phyloP scores from a whole-genome alignment of 129 eudicot species.

The Lonicera japonica region DNA sequence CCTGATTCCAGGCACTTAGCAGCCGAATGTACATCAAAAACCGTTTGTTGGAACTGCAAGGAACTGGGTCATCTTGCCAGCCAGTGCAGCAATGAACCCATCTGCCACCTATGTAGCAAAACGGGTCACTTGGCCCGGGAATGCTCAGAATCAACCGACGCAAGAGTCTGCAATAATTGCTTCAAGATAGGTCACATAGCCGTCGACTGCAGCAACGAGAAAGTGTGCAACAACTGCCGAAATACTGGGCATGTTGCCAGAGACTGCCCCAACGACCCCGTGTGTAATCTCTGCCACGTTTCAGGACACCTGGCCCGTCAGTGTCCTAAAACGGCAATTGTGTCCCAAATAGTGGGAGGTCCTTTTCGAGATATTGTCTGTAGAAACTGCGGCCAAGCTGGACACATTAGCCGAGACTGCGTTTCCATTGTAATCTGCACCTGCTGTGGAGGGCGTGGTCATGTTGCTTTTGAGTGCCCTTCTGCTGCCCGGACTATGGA shows the following conservation, averaged over 20 bases:
- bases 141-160: conserved; percentile 24
- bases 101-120: conserved; percentile 35
- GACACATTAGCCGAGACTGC: conserved; percentile 28
- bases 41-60: conserved; percentile 37
- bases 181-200: conserved; percentile 33
- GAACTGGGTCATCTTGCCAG: conserved; percentile 33
- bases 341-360: conserved; percentile 14
- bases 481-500: conserved; percentile 23
- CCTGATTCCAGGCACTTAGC: conserved; percentile 30
- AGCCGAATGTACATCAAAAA: conserved; percentile 26
- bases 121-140: conserved; percentile 33
- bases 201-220: conserved; percentile 32
- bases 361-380: conserved; percentile 24
- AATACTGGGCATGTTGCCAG: conserved; percentile 35
- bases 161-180: conserved; percentile 30
- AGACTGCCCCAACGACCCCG: conserved; percentile 33
- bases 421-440: conserved; percentile 13
- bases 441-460: conserved; percentile 34
- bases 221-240: conserved; percentile 35
- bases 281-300: conserved; percentile 30
- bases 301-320: conserved; percentile 26
- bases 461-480: conserved; percentile 31
- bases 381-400: conserved; percentile 23
- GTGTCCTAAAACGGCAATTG: conserved; percentile 16
- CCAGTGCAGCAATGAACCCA: conserved; percentile 25